These are phyloP conservation scores for Cercophora newfieldiana DNA, from an alignment of 495 filamentous ascomycete genomes.

Conservation along the genomic window DNA sequence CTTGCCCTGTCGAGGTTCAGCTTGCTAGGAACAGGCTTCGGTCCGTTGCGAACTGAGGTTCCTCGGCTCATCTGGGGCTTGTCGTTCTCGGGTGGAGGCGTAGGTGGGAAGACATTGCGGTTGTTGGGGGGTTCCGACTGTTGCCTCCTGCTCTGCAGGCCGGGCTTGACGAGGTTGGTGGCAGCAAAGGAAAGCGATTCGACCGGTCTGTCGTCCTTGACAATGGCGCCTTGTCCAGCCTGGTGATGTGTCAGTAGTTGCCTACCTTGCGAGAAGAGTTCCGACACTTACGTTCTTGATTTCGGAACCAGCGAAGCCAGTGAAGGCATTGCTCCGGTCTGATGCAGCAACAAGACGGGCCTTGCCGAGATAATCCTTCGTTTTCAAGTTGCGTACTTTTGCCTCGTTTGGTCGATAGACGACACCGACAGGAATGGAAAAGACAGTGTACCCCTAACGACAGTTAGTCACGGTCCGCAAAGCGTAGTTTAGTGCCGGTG, in stretches of 20 bases:
- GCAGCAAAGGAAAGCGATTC: constrained; percentile 88
- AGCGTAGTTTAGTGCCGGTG: constrained; percentile 4
- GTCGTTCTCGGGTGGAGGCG: constrained; percentile 88
- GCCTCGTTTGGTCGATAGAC: constrained; percentile 94
- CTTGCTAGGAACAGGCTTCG: constrained; percentile 52
- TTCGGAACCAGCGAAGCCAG: constrained; percentile 73
- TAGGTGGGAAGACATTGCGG: constrained; percentile 91
- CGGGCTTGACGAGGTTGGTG: constrained; percentile 84
- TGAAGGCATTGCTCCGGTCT: constrained; percentile 72
- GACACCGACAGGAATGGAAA: constrained; percentile 95
- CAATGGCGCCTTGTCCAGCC: constrained; percentile 27
- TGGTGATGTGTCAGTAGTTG: neutral
- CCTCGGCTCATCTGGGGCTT: constrained; percentile 51
- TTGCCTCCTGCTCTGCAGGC: constrained; percentile 73
- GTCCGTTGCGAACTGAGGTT: constrained; percentile 55
- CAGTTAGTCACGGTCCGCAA: constrained; percentile 27
- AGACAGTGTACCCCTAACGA: constrained; percentile 90
- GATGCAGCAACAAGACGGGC: constrained; percentile 91
- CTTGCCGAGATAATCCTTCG: constrained; percentile 95
- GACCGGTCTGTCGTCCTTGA: constrained; percentile 69
- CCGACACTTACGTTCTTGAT: constrained; percentile 63
- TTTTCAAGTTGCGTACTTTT: constrained; percentile 96
- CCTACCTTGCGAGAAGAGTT: neutral
- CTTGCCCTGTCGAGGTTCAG: constrained; percentile 54
- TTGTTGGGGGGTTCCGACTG: constrained; percentile 77